Evolutionary conservation across 1,284 basidiomycete genomes (phyloP).

Genomic region (Naganishia sp.): DNA sequence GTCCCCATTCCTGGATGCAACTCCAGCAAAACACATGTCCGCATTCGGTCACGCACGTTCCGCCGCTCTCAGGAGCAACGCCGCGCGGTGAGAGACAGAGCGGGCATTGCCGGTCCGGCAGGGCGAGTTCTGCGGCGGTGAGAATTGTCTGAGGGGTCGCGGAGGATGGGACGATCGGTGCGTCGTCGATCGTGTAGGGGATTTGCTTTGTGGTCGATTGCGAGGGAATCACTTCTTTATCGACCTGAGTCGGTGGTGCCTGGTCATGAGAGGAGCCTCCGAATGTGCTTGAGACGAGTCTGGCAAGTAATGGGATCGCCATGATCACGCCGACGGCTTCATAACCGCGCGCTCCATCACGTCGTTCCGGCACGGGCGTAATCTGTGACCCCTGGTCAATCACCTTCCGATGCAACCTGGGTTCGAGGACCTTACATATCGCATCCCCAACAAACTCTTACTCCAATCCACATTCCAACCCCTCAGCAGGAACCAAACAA

Average conservation of each 20-base stretch:
- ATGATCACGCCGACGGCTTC: slow-evolving; percentile 79
- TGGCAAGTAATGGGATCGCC: slow-evolving; percentile 67
- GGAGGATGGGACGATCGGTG: slow-evolving; percentile 3
- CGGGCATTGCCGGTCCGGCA: slow-evolving; percentile 74
- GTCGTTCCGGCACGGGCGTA: slow-evolving; percentile 64
- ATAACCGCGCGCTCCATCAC: slow-evolving; percentile 78
- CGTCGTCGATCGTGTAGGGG: slow-evolving; percentile 32
- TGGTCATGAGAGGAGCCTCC: too few relatives aligned
- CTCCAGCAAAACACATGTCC: slow-evolving; percentile 94
- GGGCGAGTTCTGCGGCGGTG: slow-evolving; percentile 44
- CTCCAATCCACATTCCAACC: slow-evolving; percentile 75
- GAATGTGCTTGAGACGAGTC: slow-evolving; percentile 54
- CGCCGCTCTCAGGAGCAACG: slow-evolving; percentile 57
- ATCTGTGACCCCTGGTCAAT: slow-evolving; percentile 57
- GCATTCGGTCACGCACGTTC: slow-evolving; percentile 81
- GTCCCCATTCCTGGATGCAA: slow-evolving; percentile 83
- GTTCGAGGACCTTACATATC: slow-evolving; percentile 62
- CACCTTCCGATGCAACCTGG: background rate
- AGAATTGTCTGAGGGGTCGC: slow-evolving; percentile 47
- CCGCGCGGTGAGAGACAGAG: slow-evolving; percentile 81
- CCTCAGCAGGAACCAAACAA: slow-evolving; percentile 76
- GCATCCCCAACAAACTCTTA: slow-evolving; percentile 69
- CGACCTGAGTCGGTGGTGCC: background rate
- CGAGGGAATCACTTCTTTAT: background rate
- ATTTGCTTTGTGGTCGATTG: slow-evolving; percentile 30